Base-by-base conservation (phyloP, 345 rosid genomes). In the Salix dunnii region DNA sequence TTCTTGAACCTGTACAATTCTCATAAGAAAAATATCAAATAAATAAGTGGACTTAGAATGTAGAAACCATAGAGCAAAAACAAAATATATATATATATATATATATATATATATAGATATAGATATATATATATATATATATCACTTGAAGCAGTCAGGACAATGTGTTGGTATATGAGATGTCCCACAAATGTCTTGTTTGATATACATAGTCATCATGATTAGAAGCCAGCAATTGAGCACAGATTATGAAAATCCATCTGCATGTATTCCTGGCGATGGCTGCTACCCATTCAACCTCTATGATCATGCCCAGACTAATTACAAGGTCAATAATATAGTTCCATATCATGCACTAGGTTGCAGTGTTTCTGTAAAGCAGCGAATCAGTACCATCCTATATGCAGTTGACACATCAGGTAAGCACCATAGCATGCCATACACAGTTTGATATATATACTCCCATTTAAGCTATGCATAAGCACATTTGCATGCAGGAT, bases 1-100 rank as follows among this genome's bases (percentile, higher is more conserved):
- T 82, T 96, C 98, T 87, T 94, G 97, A 70, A 96, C 96, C 99
- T 96, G 87, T 70, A 64, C 79, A 85, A 80, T 21, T 51, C 70
- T 70, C 68, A 81, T 75, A 77, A 74, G 31, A 71, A 16, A 60
- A 25, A 74, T 28, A 55, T 4, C 23, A 74, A 63, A 38, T 30
- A 81, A 46, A 38, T 81, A 61, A 76, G 72, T 70, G 10, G 48
- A 43, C 23, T 43, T 42, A 68, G 48, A 43, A 53, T 16, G 63
- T 14, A 63, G 42, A 35, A 51, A 78, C 11, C 49, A 49, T 27
- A 70, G 36, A 69, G 5, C 69, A 70, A 33, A 16, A 68, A 16
- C 36, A 33, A 33, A 33, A 28, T 28, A 28, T 28, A 28, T 28
- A 28, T 65, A 35, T 36, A 38, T 14, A 66, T 43, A 12, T 25